phyloP scores from a whole-genome alignment of 768 basidiomycete species.

The Boletus sensibilis region DNA sequence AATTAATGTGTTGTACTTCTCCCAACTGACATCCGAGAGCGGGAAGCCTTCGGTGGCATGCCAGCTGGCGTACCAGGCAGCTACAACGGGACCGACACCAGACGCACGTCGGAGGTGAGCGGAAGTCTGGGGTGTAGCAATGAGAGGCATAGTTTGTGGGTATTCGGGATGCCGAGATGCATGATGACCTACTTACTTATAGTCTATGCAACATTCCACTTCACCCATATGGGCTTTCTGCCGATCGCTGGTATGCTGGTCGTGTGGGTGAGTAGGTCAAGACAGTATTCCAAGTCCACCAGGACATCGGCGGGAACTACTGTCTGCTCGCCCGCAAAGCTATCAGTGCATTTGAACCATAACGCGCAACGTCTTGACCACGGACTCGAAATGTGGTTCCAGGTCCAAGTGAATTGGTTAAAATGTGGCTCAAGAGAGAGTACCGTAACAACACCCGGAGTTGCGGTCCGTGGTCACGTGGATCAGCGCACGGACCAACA shows the following conservation, averaged over 20 bases:
- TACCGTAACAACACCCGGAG: no score
- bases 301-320: no score
- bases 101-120: neutral
- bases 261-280: no score
- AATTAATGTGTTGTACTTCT: conserved; percentile 58
- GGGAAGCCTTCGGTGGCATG: conserved; percentile 49
- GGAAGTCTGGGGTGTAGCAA: neutral
- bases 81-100: conserved; percentile 24
- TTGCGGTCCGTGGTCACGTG: conserved; percentile 20
- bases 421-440: no score
- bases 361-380: no score
- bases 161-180: neutral
- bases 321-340: no score
- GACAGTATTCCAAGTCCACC: neutral
- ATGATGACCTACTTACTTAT: neutral
- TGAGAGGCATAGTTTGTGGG: neutral
- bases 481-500: conserved; percentile 35
- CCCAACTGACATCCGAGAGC: conserved; percentile 58
- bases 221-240: neutral
- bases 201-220: neutral
- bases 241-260: neutral
- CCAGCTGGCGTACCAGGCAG: conserved; percentile 59
- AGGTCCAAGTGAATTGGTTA: no score
- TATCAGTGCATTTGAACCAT: no score
- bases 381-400: no score